Evolutionary conservation across 106 monocot species (phyloP).

Genomic region (Phalaenopsis equestris): DNA sequence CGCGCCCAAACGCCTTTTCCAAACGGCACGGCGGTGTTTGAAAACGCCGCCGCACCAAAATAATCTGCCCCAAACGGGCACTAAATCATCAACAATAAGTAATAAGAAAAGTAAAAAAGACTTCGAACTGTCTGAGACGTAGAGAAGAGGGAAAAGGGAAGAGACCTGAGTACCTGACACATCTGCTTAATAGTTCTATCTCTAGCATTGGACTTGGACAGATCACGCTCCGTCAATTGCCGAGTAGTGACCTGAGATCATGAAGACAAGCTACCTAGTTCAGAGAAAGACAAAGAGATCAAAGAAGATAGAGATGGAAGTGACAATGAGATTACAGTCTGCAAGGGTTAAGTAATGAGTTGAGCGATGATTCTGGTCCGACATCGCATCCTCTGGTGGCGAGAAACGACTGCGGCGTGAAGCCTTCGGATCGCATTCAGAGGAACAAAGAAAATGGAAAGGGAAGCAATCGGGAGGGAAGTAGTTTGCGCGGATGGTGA

Average conservation of each 20-base stretch:
- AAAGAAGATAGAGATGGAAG: not conserved
- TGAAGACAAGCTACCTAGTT: not conserved
- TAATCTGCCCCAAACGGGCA: too few relatives aligned
- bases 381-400: conserved; percentile 18
- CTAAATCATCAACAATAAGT: not conserved
- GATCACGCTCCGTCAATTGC: conserved; percentile 89
- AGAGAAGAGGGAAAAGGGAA: not conserved
- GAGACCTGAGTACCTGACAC: conserved; percentile 23
- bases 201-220: conserved; percentile 21
- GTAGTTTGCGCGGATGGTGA: not conserved
- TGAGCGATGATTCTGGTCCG: conserved; percentile 91
- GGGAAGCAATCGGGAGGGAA: not conserved
- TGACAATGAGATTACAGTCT: conserved; percentile 47
- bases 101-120: not conserved
- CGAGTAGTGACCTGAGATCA: conserved; percentile 71
- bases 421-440: not conserved
- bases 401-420: not conserved
- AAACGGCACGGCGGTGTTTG: too few relatives aligned
- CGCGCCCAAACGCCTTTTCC: too few relatives aligned
- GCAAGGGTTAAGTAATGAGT: conserved; percentile 87
- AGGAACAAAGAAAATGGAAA: not conserved
- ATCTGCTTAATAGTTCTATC: conserved; percentile 61
- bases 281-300: not conserved
- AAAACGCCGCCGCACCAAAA: too few relatives aligned
- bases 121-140: not conserved